Conservation (phyloP, 2,329 filamentous ascomycete species). For the Pestalotiopsis sp. region DNA sequence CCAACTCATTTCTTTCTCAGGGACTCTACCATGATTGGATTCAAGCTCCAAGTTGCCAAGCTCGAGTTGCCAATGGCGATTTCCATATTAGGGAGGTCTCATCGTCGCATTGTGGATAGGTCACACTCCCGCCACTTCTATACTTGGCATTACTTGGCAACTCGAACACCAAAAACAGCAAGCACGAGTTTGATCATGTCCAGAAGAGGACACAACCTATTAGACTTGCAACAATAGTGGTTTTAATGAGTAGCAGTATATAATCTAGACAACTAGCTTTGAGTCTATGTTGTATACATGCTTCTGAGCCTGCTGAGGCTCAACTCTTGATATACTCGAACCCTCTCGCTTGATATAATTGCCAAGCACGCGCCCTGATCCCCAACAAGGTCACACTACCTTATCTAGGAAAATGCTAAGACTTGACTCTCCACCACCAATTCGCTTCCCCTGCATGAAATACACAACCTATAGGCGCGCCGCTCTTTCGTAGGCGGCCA, state of each 20-base stretch:
- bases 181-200: neutral
- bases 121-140: slow-evolving; percentile 4
- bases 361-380: neutral
- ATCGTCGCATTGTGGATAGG: slow-evolving; percentile 4
- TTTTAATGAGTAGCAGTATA: neutral
- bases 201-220: neutral
- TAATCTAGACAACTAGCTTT: too few species aligned
- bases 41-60: slow-evolving; percentile 2
- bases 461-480: neutral
- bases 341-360: neutral
- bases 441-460: slow-evolving; percentile 5
- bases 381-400: neutral
- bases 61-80: slow-evolving; percentile 6
- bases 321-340: neutral
- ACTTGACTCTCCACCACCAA: slow-evolving; percentile 6
- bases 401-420: slow-evolving; percentile 10
- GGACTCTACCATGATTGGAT: neutral
- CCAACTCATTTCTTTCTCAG: neutral
- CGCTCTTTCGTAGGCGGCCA: neutral
- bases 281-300: too few species aligned
- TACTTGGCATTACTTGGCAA: slow-evolving; percentile 12
- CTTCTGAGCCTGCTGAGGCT: neutral
- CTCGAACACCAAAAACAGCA: slow-evolving; percentile 1
- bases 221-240: neutral
- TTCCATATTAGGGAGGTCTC: slow-evolving; percentile 8